Evolutionary conservation across 73 alveolate genomes (phyloP).

Genomic region (Blepharisma stoltei): DNA sequence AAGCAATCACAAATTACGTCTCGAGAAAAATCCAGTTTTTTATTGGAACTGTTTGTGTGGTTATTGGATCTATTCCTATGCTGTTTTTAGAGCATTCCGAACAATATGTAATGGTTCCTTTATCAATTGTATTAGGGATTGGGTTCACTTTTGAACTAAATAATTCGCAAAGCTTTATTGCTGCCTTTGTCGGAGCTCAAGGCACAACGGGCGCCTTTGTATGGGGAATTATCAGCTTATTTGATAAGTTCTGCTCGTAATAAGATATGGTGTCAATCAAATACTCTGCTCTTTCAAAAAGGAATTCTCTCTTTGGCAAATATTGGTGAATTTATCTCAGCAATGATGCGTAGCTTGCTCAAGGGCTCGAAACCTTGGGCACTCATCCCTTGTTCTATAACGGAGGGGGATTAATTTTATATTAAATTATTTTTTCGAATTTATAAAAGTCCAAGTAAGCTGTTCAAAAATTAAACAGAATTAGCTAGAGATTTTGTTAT

Average conservation of each 20-base stretch:
- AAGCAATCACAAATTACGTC: constrained; percentile 39
- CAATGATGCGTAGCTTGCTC: too few species aligned
- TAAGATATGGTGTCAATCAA: too few species aligned
- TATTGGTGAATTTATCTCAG: too few species aligned
- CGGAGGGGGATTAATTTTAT: too few species aligned
- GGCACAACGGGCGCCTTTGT: constrained; percentile 30
- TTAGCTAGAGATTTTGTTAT: too few species aligned
- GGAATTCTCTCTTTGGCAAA: too few species aligned
- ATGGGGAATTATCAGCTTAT: constrained; percentile 14
- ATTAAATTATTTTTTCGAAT: too few species aligned
- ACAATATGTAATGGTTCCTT: constrained; percentile 15
- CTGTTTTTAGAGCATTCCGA: neutral
- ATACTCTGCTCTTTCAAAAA: too few species aligned
- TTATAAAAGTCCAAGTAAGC: too few species aligned
- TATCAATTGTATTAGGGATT: neutral
- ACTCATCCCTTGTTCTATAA: too few species aligned
- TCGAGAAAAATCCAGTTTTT: constrained; percentile 46
- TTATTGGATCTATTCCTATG: constrained; percentile 1
- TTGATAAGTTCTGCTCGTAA: constrained; percentile 28
- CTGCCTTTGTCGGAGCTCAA: constrained; percentile 30
- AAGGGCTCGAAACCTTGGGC: too few species aligned
- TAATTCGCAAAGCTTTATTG: neutral
- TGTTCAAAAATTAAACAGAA: too few species aligned
- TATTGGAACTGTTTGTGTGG: constrained; percentile 32
- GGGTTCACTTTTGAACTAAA: neutral